phyloP scores from a whole-genome alignment of 768 basidiomycete species.

The Strobilomyces confusus region DNA sequence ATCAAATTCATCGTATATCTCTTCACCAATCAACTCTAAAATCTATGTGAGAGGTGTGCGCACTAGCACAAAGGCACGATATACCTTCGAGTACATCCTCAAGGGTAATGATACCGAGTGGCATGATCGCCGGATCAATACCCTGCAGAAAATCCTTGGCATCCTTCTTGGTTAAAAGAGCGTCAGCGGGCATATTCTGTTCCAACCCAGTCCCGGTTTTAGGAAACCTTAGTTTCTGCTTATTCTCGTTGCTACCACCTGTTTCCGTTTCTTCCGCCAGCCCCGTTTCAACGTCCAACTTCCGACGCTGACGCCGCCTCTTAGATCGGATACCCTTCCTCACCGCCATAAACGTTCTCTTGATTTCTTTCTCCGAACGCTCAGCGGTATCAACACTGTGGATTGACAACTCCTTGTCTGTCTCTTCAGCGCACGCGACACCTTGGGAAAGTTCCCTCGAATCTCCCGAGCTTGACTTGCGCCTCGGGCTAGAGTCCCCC shows the following conservation, averaged over 20 bases:
- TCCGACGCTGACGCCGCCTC: conserved; percentile 8
- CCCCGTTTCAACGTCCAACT: conserved; percentile 26
- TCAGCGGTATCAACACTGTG: conserved; percentile 23
- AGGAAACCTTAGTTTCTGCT: conserved; percentile 27
- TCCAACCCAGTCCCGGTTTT: conserved; percentile 48
- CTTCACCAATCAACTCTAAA: conserved; percentile 87
- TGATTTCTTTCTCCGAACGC: conserved; percentile 9
- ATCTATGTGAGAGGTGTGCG: not conserved
- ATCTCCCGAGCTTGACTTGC: conserved; percentile 13
- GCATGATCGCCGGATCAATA: conserved; percentile 78
- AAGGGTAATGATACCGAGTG: conserved; percentile 87
- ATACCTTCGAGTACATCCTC: conserved; percentile 89
- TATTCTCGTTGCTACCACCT: conserved; percentile 18
- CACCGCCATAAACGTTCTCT: conserved; percentile 4
- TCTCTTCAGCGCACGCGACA: conserved; percentile 32
- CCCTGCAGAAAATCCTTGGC: conserved; percentile 84
- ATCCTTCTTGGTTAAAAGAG: conserved; percentile 68
- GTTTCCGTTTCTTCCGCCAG: conserved; percentile 10
- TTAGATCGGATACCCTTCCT: conserved; percentile 16
- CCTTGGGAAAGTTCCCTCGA: conserved; percentile 25
- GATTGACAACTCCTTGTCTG: conserved; percentile 30
- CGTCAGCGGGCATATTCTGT: conserved; percentile 87
- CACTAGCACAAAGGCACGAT: not conserved
- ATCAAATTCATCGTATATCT: conserved; percentile 91
- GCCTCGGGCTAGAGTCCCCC: conserved; percentile 24